These are phyloP conservation scores for Fusarium phyllophilum DNA, from an alignment of 2,329 filamentous ascomycete genomes.

Conservation along the genomic window DNA sequence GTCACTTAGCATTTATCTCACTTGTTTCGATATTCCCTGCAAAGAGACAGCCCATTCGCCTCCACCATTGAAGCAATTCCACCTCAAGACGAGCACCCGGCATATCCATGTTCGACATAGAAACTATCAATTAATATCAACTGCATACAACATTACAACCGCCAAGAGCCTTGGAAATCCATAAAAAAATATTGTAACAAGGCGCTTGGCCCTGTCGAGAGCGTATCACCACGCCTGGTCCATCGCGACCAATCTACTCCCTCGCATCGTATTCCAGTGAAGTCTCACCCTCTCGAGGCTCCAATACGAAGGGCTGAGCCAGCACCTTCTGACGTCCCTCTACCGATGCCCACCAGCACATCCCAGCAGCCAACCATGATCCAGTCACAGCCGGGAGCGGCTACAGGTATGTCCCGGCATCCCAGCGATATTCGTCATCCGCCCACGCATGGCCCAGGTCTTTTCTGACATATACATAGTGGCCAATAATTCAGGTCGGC, in stretches of 20 bases:
- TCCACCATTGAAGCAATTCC: conserved; percentile 27
- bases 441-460: conserved; percentile 13
- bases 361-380: conserved; percentile 43
- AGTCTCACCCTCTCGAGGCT: conserved; percentile 17
- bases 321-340: conserved; percentile 18
- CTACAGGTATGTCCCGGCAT: conserved; percentile 39
- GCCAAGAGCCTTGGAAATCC: conserved; percentile 22
- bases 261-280: conserved; percentile 1
- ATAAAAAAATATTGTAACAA: conserved; percentile 5
- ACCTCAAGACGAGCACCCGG: conserved; percentile 2
- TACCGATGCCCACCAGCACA: conserved; percentile 28
- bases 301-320: conserved; percentile 31
- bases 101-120: conserved; percentile 22
- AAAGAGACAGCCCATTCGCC: conserved; percentile 11
- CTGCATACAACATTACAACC: conserved; percentile 6
- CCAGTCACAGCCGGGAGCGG: conserved; percentile 36
- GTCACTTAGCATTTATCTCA: neutral
- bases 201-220: conserved; percentile 8
- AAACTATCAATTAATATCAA: conserved; percentile 19
- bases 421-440: conserved; percentile 19
- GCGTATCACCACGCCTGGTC: conserved; percentile 6
- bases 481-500: conserved; percentile 52
- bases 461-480: conserved; percentile 33
- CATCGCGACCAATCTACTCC: conserved; percentile 9
- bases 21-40: conserved; percentile 13